A percentile compares a stretch with the other conserved stretches of the same genome.
These are phyloP conservation scores for Globisporangium sylvaticum DNA, from an alignment of 352 stramenopile species.

Conservation along the genomic window DNA sequence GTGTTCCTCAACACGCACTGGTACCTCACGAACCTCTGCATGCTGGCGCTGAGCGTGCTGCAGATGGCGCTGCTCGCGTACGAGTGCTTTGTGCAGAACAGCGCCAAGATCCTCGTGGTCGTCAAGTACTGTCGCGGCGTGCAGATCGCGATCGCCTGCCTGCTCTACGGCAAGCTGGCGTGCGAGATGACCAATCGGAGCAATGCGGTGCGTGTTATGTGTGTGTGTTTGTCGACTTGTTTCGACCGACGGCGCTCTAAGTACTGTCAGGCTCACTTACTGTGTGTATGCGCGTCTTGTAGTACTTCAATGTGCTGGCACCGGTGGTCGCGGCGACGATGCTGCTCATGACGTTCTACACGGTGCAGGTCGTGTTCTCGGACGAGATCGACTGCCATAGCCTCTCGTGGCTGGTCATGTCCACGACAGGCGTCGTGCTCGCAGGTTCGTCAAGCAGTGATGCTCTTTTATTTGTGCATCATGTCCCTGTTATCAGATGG, in stretches of 20 bases:
- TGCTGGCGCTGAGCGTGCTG: constrained; percentile 49
- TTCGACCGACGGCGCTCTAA: background rate
- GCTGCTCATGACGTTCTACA: constrained; percentile 54
- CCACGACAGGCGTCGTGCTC: constrained; percentile 48
- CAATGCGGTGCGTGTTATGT: constrained; percentile 21
- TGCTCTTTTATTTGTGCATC: background rate
- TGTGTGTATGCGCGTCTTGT: background rate
- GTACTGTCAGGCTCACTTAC: background rate
- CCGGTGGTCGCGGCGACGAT: constrained; percentile 45
- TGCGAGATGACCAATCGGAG: constrained; percentile 53
- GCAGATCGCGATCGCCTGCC: constrained; percentile 62
- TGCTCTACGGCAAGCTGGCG: constrained; percentile 65
- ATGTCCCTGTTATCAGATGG: background rate
- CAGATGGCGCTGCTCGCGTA: constrained; percentile 67
- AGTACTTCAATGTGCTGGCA: constrained; percentile 53
- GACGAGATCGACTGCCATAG: constrained; percentile 69
- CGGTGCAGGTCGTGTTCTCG: constrained; percentile 38
- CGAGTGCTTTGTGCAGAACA: constrained; percentile 61
- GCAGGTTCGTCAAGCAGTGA: constrained; percentile 28
- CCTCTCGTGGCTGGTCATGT: constrained; percentile 69
- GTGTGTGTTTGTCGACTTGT: background rate
- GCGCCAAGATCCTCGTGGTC: constrained; percentile 53
- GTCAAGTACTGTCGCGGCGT: constrained; percentile 71
- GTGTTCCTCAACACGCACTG: constrained; percentile 52
- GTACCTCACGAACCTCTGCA: constrained; percentile 57